Evolutionary conservation across 768 basidiomycete species (phyloP).

Genomic region (Boletus edulis): DNA sequence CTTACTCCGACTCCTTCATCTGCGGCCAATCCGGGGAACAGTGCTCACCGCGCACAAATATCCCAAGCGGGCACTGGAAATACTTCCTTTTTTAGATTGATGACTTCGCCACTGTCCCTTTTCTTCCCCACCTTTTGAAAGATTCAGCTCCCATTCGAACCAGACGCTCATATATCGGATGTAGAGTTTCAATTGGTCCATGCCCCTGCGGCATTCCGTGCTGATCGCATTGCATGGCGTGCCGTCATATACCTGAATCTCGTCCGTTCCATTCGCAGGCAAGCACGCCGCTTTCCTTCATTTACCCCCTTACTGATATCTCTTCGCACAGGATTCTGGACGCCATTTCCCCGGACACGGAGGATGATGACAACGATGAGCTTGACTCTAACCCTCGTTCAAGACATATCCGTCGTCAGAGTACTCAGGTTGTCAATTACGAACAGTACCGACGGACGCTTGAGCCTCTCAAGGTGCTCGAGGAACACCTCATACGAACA

Average conservation of each 20-base stretch:
- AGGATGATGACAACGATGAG: constrained; percentile 56
- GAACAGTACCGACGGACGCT: constrained; percentile 60
- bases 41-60: neutral
- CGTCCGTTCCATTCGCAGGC: constrained; percentile 78
- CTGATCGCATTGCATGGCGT: constrained; percentile 83
- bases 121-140: neutral
- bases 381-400: constrained; percentile 50
- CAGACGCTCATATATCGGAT: constrained; percentile 17
- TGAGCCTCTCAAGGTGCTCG: constrained; percentile 67
- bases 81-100: constrained; percentile 4
- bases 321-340: constrained; percentile 60
- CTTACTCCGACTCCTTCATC: neutral
- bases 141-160: constrained; percentile 1
- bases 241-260: constrained; percentile 87
- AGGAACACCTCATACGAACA: constrained; percentile 63
- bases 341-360: constrained; percentile 63
- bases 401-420: constrained; percentile 38
- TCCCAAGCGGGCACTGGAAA: neutral
- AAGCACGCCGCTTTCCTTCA: constrained; percentile 21
- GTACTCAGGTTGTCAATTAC: constrained; percentile 53
- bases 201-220: constrained; percentile 70
- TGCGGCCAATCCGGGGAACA: constrained; percentile 1
- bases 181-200: constrained; percentile 85
- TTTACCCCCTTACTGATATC: constrained; percentile 1
- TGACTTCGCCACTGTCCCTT: constrained; percentile 1